Conservation (phyloP, 2,329 filamentous ascomycete species). For the Alternaria ethzedia region DNA sequence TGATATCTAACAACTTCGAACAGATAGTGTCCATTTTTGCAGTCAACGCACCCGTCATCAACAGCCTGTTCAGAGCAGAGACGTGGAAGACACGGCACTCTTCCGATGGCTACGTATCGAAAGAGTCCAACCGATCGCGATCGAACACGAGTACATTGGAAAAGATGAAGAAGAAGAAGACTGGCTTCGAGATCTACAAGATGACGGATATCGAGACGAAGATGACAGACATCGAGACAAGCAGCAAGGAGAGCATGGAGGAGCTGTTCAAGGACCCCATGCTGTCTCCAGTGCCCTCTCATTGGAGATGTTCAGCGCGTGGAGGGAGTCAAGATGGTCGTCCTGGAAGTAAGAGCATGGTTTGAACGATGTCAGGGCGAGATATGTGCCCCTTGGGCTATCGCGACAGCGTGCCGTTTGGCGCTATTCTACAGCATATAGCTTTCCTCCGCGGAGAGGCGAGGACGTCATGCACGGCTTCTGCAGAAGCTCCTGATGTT, state of each 20-base stretch:
- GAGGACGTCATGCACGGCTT: background rate
- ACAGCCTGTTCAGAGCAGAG: slow-evolving; percentile 1
- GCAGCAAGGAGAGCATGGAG: background rate
- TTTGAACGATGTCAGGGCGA: background rate
- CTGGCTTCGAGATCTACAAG: background rate
- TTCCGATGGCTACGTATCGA: background rate
- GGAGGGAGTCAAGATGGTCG: background rate
- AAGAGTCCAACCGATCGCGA: background rate
- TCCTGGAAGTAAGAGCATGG: background rate
- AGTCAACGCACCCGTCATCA: slow-evolving; percentile 5
- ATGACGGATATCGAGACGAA: background rate
- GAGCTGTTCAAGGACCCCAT: background rate
- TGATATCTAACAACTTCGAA: background rate
- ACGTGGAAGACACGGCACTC: background rate
- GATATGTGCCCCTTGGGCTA: background rate
- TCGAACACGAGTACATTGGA: background rate
- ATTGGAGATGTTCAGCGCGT: background rate
- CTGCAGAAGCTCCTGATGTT: background rate
- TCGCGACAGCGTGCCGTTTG: background rate
- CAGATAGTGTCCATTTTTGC: slow-evolving; percentile 2
- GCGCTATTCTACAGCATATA: background rate
- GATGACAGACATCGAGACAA: background rate
- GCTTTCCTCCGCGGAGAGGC: background rate
- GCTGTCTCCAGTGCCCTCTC: background rate
- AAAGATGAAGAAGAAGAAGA: background rate